A percentile compares a stretch with the other conserved stretches of the same genome.
These are phyloP conservation scores for Pestalotiopsis sp. DNA, from an alignment of 2,329 filamentous ascomycete species.

Conservation along the genomic window DNA sequence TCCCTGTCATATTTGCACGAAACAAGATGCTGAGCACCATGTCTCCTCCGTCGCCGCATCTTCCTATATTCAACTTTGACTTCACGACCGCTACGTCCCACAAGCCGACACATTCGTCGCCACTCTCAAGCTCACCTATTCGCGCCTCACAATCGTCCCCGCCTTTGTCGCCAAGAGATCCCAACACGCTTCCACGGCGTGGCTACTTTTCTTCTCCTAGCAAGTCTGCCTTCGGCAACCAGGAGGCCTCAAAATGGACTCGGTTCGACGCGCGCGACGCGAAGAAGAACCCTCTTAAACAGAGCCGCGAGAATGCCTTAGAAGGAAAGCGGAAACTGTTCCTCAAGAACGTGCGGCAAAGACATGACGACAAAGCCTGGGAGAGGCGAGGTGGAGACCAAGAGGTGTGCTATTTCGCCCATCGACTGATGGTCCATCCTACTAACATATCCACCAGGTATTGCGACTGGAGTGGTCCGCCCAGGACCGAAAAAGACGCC, in stretches of 20 bases:
- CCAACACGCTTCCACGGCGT: constrained; percentile 38
- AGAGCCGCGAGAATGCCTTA: constrained; percentile 62
- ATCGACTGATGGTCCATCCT: not conserved
- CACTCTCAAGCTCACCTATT: constrained; percentile 61
- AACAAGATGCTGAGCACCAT: constrained; percentile 37
- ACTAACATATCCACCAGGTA: constrained; percentile 27
- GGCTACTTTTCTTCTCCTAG: constrained; percentile 42
- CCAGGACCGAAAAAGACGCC: constrained; percentile 38
- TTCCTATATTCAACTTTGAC: constrained; percentile 44
- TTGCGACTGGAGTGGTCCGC: constrained; percentile 46
- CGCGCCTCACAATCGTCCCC: constrained; percentile 52
- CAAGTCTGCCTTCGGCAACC: not conserved
- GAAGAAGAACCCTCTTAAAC: constrained; percentile 66
- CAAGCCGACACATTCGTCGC: constrained; percentile 54
- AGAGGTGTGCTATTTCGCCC: constrained; percentile 41
- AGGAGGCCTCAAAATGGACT: constrained; percentile 25
- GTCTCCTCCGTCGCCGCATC: constrained; percentile 25
- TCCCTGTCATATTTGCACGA: not conserved
- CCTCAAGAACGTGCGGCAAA: constrained; percentile 66
- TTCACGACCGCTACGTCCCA: constrained; percentile 43
- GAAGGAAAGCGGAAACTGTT: constrained; percentile 70
- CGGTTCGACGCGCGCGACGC: constrained; percentile 57
- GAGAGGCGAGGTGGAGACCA: constrained; percentile 65
- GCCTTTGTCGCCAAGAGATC: constrained; percentile 44
- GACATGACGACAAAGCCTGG: constrained; percentile 62